Base-by-base conservation (phyloP, 768 basidiomycete species). In the Jaapia argillacea region DNA sequence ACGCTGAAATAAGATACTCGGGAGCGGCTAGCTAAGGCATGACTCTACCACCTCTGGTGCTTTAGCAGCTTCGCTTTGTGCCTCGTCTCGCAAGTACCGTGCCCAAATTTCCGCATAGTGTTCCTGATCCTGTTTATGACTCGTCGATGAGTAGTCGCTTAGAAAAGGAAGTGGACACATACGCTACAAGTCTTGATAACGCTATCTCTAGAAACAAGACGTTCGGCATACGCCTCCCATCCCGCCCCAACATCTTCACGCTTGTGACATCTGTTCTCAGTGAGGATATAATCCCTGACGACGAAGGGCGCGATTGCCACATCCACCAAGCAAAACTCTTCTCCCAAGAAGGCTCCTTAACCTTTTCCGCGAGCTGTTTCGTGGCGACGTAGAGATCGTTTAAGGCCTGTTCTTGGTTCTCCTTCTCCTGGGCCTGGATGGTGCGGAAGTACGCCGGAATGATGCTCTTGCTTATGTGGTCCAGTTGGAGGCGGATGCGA, bases 261-360 rank as follows among this genome's bases (percentile, higher is more conserved):
- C 18, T 63, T 61, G 52, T 69, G 79, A 4, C 64, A 70, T 23
- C 78, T 59, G 49, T 78, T 60, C 50, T 77, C 68, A 20, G 57
- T 54, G 18, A 77, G 36, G 36, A 77, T 58, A 50, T 70, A 71
- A 43, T 77, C 71, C 46, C 70, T 52, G 16, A 62, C 53, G 24
- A 67, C 60, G 73, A 77, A 83, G 20, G 80, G 79, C 23, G 72
- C 78, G 20, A 77, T 57, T 1, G 67, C 68, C 24, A 71, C 56
- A 51, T 81, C 80, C 4, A 74, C 74, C 31, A 75, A 53, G 31
- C 68, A 63, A 50, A 77, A 74, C 33, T 73, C 59, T 20, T 72
- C 65, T 14, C 79, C 79, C 21, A 69, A 54, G 56, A 78, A 82
- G 52, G 75, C 4, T 72, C 77, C 49, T 58, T 64, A 42, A 61